Conservation (phyloP, 345 rosid species). For the Hypericum androsaemum region DNA sequence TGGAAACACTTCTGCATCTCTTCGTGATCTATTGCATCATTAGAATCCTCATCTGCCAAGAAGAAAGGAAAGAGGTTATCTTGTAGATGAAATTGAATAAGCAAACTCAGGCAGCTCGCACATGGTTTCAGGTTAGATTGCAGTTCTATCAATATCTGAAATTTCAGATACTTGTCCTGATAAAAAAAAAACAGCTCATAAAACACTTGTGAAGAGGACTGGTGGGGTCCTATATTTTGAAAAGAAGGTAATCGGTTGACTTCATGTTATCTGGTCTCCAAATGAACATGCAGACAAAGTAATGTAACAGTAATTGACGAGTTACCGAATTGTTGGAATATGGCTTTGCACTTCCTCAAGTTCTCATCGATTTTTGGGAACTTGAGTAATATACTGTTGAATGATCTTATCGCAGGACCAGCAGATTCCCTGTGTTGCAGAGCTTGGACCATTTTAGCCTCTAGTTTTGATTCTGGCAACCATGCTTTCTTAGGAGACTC, state of each 20-base stretch:
- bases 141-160: neutral
- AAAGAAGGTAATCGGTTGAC: neutral
- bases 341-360: constrained; percentile 73
- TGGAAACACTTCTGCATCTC: constrained; percentile 68
- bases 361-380: constrained; percentile 82
- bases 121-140: neutral
- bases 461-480: constrained; percentile 70
- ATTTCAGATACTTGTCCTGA: too few relatives aligned
- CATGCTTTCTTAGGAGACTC: constrained; percentile 29
- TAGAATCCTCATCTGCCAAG: constrained; percentile 69
- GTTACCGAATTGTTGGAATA: constrained; percentile 78
- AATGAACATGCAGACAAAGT: neutral
- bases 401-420: constrained; percentile 66
- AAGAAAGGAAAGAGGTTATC: neutral
- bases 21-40: constrained; percentile 63
- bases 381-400: constrained; percentile 74
- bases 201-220: too few relatives aligned
- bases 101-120: neutral
- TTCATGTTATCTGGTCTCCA: neutral
- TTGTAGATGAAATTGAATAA: neutral
- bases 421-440: constrained; percentile 50
- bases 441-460: constrained; percentile 75
- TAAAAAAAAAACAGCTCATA: too few relatives aligned
- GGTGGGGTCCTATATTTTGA: too few relatives aligned
- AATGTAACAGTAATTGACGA: neutral